A percentile compares a stretch with the other conserved stretches of the same genome.
phyloP scores from a whole-genome alignment of 2,329 filamentous ascomycete genomes.

The Colletotrichum truncatum region DNA sequence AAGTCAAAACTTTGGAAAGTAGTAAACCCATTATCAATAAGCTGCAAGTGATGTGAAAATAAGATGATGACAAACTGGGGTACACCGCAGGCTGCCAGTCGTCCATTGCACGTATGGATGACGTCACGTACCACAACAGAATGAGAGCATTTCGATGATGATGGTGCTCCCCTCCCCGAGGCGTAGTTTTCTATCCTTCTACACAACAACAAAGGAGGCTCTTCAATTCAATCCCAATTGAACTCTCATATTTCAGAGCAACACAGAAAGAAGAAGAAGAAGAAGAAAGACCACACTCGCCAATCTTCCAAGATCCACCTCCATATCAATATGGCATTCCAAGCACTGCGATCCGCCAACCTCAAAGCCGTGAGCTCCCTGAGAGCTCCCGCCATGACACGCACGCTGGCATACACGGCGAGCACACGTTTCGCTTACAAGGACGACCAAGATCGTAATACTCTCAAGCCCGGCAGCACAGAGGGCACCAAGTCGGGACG shows the following conservation, averaged over 20 bases:
- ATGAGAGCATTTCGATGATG: not conserved
- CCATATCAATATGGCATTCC: slow-evolving; percentile 21
- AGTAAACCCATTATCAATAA: too few species aligned
- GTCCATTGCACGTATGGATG: slow-evolving; percentile 17
- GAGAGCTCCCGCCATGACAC: slow-evolving; percentile 29
- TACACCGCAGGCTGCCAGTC: slow-evolving; percentile 4
- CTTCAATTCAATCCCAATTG: not conserved
- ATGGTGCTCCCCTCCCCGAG: not conserved
- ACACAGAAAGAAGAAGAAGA: not conserved
- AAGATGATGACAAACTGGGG: slow-evolving; percentile 1
- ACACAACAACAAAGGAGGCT: not conserved
- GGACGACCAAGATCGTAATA: slow-evolving; percentile 65
- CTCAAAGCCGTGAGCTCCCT: not conserved
- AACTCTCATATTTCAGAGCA: not conserved
- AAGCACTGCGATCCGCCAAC: slow-evolving; percentile 10
- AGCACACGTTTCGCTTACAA: slow-evolving; percentile 52
- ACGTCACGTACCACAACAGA: slow-evolving; percentile 6
- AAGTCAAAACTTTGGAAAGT: too few species aligned
- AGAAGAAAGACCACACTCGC: not conserved
- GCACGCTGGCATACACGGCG: slow-evolving; percentile 44
- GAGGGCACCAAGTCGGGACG: slow-evolving; percentile 76
- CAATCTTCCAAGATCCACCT: too few species aligned
- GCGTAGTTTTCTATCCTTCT: not conserved
- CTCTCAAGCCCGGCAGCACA: slow-evolving; percentile 69
- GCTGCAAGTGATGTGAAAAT: slow-evolving; percentile 2